A percentile compares a stretch with the other conserved stretches of the same genome.
Evolutionary conservation across 345 rosid species (phyloP).

Genomic region (Pistacia vera): DNA sequence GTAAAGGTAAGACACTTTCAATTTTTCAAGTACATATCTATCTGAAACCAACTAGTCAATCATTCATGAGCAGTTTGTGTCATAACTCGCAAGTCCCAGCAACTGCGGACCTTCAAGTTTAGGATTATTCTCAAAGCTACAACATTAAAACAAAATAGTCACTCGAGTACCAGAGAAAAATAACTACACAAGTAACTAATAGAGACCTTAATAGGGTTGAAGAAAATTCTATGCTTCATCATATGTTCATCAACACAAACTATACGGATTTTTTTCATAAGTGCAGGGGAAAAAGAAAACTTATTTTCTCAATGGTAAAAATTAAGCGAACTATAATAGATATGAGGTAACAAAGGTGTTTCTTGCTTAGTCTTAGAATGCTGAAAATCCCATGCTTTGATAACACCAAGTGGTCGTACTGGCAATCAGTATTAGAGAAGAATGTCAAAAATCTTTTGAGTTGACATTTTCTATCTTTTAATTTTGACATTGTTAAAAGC

Average conservation of each 20-base stretch:
- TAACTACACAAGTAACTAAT: neutral
- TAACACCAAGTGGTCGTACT: neutral
- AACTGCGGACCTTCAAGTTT: slow-evolving; percentile 93
- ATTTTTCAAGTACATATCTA: slow-evolving; percentile 19
- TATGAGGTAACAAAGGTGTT: neutral
- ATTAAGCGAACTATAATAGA: neutral
- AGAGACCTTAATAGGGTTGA: neutral
- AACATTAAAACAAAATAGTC: slow-evolving; percentile 11
- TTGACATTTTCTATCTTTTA: neutral
- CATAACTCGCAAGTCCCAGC: slow-evolving; percentile 87
- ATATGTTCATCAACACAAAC: neutral
- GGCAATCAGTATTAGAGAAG: neutral
- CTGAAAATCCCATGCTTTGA: neutral
- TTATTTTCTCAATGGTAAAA: neutral
- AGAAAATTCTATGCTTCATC: neutral
- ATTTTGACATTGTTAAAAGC: neutral
- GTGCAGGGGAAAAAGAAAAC: no score
- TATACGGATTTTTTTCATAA: no score
- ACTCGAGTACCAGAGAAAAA: neutral
- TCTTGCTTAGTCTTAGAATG: neutral
- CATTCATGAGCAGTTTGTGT: slow-evolving; percentile 77
- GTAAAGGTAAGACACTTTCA: slow-evolving; percentile 15
- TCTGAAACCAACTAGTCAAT: neutral
- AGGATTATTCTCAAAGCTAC: slow-evolving; percentile 90
- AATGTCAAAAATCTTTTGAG: neutral